Base-by-base conservation (phyloP, 2,329 filamentous ascomycete species). In the Clonostachys solani region DNA sequence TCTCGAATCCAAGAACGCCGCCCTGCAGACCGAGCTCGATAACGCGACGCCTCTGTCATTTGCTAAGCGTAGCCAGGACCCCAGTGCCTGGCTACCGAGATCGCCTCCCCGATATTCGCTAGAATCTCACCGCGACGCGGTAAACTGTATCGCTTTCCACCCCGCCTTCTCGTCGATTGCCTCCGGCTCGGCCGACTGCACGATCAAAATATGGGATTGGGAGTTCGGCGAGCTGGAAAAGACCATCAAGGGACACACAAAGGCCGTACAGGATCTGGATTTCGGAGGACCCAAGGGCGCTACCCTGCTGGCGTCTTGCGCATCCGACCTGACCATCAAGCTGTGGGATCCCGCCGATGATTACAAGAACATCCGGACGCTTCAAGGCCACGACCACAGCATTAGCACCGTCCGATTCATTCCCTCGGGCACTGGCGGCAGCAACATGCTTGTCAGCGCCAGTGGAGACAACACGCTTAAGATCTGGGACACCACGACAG, bases 191-290 rank as follows among this genome's bases (percentile, higher is more conserved):
- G 92, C 96, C 64, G 92, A 96, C 65, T 88, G 83, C 47, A 95
- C 88, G 8, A 95, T 97, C 65, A 96, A 96, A 61, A 92, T 96
- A 47, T 96, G 92, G 92, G 92, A 96, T 61, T 96, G 91, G 87
- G 92, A 96, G 60, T 71, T 95, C 19, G 92, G 92, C 43, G 92
- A 96, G 66, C 75, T 95, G 5, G 92, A 96, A 64, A 76, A 86
- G 52, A 96, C 92, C 1, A 80, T 96, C 48, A 96, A 96, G 63
- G 91, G 90, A 2, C 92, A 96, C 60, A 96, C 91, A 6, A 91
- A 88, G 61, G 83, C 89, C 5, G 90, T 96, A 1, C 71, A 94
- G 29, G 91, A 95, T 61, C 82, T 96, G 35, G 92, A 96, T 60
- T 96, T 88, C 68, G 92, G 92, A 36, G 92, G 92, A 0, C 90